A percentile compares a stretch with the other conserved stretches of the same genome.
These are phyloP conservation scores for Ilex asprella DNA, from an alignment of 257 asterid species.

Conservation along the genomic window DNA sequence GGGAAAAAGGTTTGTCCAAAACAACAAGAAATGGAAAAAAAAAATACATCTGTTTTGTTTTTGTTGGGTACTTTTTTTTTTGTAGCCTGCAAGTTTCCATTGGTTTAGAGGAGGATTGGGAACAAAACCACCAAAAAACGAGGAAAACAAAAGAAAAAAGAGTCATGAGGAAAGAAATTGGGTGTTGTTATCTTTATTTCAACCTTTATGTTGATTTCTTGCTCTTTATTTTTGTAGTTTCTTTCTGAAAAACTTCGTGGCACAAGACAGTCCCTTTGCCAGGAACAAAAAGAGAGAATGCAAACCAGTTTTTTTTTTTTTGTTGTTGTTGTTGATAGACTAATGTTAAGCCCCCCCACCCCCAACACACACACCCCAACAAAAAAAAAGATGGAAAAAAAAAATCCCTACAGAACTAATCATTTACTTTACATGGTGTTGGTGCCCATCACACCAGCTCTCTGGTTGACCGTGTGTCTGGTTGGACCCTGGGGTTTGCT, in stretches of 20 bases:
- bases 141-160: neutral
- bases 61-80: neutral
- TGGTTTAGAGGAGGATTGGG: neutral
- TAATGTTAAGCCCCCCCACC: no score
- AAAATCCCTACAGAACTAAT: neutral
- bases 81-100: neutral
- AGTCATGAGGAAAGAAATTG: neutral
- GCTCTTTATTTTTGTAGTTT: slow-evolving; percentile 11
- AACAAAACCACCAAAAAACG: no score
- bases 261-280: neutral
- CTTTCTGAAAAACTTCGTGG: neutral
- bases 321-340: no score
- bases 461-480: slow-evolving; percentile 31
- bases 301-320: no score
- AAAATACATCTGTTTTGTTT: slow-evolving; percentile 2
- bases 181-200: slow-evolving; percentile 1
- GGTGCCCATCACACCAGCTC: slow-evolving; percentile 18
- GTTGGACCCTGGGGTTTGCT: slow-evolving; percentile 9
- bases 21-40: slow-evolving; percentile 8
- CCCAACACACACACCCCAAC: no score
- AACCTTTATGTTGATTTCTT: neutral
- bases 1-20: slow-evolving; percentile 9
- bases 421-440: slow-evolving; percentile 1
- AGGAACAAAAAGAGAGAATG: no score
- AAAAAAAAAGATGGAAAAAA: neutral